Percentiles rank a stretch among this genome's conserved stretches.
These are phyloP conservation scores for Hericium alpestre DNA, from an alignment of 768 basidiomycete species.

Conservation along the genomic window DNA sequence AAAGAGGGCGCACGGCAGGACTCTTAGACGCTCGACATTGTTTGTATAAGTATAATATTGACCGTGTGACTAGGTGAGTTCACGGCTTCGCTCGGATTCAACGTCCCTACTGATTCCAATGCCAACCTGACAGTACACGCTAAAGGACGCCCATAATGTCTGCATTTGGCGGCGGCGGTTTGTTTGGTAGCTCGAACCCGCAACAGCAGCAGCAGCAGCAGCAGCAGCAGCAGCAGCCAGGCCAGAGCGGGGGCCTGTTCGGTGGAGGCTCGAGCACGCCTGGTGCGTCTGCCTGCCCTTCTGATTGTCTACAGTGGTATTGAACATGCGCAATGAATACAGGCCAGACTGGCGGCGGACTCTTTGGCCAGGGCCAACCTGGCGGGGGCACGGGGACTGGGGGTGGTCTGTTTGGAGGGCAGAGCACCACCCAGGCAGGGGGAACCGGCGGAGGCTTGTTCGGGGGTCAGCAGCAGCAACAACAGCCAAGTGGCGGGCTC, in stretches of 20 bases:
- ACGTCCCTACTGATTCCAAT: no score
- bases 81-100: no score
- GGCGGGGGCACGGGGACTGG: neutral
- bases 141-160: slow-evolving; percentile 1
- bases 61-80: no score
- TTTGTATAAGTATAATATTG: no score
- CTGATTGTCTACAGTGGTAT: neutral
- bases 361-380: slow-evolving; percentile 9
- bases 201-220: slow-evolving; percentile 2
- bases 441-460: neutral
- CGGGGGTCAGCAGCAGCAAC: neutral
- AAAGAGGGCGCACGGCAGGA: no score
- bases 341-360: slow-evolving; percentile 10
- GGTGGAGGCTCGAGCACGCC: neutral
- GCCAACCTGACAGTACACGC: no score
- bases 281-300: neutral
- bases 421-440: neutral
- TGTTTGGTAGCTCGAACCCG: slow-evolving; percentile 12
- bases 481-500: neutral
- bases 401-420: slow-evolving; percentile 6
- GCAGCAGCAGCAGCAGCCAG: slow-evolving; percentile 12
- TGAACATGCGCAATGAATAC: neutral
- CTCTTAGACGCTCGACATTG: no score
- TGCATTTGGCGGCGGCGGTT: slow-evolving; percentile 3
- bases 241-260: slow-evolving; percentile 13